Conservation (phyloP, 2,329 filamentous ascomycete species). For the Ophiostoma piceae region DNA sequence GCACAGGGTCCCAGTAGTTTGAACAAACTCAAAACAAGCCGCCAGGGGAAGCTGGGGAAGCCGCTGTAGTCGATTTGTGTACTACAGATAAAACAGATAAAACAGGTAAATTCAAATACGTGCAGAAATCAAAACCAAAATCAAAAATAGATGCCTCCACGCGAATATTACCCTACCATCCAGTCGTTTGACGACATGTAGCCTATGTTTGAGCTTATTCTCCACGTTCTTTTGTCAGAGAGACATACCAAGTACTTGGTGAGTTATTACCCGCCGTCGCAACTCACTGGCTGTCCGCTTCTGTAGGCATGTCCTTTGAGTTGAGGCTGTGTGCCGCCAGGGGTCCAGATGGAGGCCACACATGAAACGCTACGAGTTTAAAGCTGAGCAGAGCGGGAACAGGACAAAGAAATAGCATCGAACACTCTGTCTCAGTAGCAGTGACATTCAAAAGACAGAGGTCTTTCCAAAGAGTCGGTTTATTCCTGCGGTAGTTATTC, state of each 20-base stretch:
- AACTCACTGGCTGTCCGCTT: neutral
- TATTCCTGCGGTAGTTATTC: too few relatives aligned
- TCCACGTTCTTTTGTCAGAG: neutral
- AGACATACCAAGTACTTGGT: neutral
- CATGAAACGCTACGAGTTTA: constrained; percentile 26
- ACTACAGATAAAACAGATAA: neutral
- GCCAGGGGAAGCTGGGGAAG: constrained; percentile 10
- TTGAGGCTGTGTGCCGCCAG: constrained; percentile 22
- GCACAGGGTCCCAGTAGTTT: constrained; percentile 1
- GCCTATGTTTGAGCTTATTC: constrained; percentile 5
- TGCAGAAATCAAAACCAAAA: neutral
- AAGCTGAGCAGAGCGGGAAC: constrained; percentile 19
- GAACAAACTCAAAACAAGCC: constrained; percentile 21
- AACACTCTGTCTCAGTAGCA: neutral
- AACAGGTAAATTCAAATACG: neutral
- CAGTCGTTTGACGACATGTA: constrained; percentile 7
- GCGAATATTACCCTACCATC: constrained; percentile 6
- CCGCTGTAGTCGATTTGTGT: too few relatives aligned
- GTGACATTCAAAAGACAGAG: too few relatives aligned
- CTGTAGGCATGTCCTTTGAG: neutral
- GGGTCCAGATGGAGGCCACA: constrained; percentile 14
- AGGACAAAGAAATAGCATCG: neutral
- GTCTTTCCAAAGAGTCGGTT: too few relatives aligned
- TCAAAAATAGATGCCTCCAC: neutral
- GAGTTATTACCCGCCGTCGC: neutral